phyloP scores from a whole-genome alignment of 345 rosid genomes.

The Acer campestre region DNA sequence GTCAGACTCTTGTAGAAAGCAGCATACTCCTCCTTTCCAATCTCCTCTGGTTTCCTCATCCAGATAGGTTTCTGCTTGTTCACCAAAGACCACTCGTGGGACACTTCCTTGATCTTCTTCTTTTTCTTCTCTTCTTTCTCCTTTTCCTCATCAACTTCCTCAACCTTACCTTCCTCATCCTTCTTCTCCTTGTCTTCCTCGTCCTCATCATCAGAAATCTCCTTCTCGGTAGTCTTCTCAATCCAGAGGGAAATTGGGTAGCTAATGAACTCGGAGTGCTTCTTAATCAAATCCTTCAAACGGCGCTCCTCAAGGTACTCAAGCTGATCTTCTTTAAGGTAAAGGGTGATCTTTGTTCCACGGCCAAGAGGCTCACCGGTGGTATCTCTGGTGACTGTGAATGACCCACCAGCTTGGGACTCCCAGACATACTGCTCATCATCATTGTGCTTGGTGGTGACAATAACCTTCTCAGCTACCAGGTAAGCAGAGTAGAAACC shows the following conservation, averaged over 20 bases:
- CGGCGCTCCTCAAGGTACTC: slow-evolving; percentile 93
- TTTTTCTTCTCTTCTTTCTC: slow-evolving; percentile 79
- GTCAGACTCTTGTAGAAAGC: slow-evolving; percentile 94
- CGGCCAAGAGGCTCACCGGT: slow-evolving; percentile 76
- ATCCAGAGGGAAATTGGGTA: slow-evolving; percentile 86
- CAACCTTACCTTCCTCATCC: slow-evolving; percentile 83
- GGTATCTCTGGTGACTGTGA: slow-evolving; percentile 76
- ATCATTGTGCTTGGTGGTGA: slow-evolving; percentile 77
- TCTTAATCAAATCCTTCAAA: slow-evolving; percentile 80
- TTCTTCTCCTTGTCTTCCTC: slow-evolving; percentile 86
- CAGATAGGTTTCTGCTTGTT: slow-evolving; percentile 96
- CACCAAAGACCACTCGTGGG: slow-evolving; percentile 81
- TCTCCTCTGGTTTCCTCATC: slow-evolving; percentile 98
- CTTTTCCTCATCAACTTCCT: slow-evolving; percentile 77
- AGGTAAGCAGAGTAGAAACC: slow-evolving; percentile 87
- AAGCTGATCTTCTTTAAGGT: slow-evolving; percentile 84
- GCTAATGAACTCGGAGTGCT: slow-evolving; percentile 95
- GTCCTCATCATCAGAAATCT: slow-evolving; percentile 85
- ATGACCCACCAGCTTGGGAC: slow-evolving; percentile 93
- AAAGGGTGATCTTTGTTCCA: slow-evolving; percentile 75
- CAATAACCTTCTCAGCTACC: slow-evolving; percentile 82
- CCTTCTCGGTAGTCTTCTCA: slow-evolving; percentile 91
- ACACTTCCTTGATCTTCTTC: slow-evolving; percentile 91
- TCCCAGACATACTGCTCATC: slow-evolving; percentile 93
- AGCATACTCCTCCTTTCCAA: slow-evolving; percentile 83